Evolutionary conservation across 2,329 filamentous ascomycete species (phyloP).

Genomic region (Epichloe brachyelytri): DNA sequence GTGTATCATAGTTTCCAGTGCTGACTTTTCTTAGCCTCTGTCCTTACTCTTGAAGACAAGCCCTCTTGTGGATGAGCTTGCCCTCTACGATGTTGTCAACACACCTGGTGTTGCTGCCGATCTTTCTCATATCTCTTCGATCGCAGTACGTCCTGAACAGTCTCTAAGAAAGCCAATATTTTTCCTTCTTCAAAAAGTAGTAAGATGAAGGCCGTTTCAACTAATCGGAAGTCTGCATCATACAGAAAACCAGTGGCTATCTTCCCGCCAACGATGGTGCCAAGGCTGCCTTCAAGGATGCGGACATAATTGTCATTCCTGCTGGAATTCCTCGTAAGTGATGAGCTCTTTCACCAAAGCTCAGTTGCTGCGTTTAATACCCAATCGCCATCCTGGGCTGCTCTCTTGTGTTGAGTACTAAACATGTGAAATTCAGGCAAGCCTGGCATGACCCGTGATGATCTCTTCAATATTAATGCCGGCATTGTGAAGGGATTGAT

Average conservation of each 20-base stretch:
- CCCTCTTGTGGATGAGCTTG: conserved; percentile 79
- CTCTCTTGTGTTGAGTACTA: neutral
- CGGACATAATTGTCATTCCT: conserved; percentile 93
- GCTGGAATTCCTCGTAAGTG: conserved; percentile 88
- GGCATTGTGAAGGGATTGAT: conserved; percentile 92
- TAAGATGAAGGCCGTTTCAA: neutral
- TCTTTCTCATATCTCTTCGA: conserved; percentile 91
- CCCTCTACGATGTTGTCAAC: conserved; percentile 99
- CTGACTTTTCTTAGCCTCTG: conserved; percentile 52
- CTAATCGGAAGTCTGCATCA: conserved; percentile 5
- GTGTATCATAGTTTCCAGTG: neutral
- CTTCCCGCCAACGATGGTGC: conserved; percentile 77
- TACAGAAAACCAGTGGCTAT: conserved; percentile 73
- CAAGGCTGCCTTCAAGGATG: conserved; percentile 79
- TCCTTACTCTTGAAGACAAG: conserved; percentile 91
- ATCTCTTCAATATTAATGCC: conserved; percentile 99
- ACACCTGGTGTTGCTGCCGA: conserved; percentile 92
- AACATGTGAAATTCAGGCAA: conserved; percentile 50
- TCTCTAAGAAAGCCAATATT: conserved; percentile 4
- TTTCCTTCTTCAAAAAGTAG: neutral
- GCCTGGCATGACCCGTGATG: conserved; percentile 98
- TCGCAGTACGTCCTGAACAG: conserved; percentile 43
- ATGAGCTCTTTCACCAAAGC: neutral
- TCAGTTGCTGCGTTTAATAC: neutral
- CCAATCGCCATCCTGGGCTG: neutral